A percentile compares a stretch with the other conserved stretches of the same genome.
These are phyloP conservation scores for Coniochaeta sp. DNA, from an alignment of 2,329 filamentous ascomycete genomes.

Conservation along the genomic window DNA sequence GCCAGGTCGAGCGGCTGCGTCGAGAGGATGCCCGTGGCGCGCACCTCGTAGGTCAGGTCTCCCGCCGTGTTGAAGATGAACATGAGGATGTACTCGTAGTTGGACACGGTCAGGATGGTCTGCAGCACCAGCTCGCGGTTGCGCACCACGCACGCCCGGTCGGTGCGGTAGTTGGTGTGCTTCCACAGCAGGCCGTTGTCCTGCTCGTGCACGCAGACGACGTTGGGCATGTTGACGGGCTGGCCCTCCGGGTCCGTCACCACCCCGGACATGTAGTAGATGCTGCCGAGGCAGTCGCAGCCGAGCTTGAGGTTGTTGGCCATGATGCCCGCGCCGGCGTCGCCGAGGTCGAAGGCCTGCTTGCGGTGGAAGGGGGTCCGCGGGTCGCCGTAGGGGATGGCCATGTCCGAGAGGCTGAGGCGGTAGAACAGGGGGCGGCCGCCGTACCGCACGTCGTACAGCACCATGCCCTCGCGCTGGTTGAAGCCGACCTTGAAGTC, in stretches of 20 bases:
- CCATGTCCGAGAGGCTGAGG: constrained; percentile 53
- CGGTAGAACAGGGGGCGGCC: constrained; percentile 53
- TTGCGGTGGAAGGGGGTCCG: constrained; percentile 57
- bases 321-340: constrained; percentile 55
- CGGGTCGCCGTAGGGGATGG: constrained; percentile 57
- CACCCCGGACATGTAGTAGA: constrained; percentile 48
- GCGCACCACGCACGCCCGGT: constrained; percentile 53
- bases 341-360: constrained; percentile 61
- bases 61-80: constrained; percentile 59
- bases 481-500: constrained; percentile 60
- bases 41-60: constrained; percentile 52
- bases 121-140: constrained; percentile 58
- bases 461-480: constrained; percentile 52
- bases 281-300: constrained; percentile 62
- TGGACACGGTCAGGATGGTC: constrained; percentile 60
- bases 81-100: constrained; percentile 64
- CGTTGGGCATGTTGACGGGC: constrained; percentile 47
- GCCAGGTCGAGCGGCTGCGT: constrained; percentile 46
- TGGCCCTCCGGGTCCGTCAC: constrained; percentile 46
- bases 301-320: constrained; percentile 61
- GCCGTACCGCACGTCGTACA: constrained; percentile 57
- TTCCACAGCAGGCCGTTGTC: constrained; percentile 65
- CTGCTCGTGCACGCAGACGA: constrained; percentile 62
- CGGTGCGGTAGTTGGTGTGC: constrained; percentile 61
- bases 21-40: constrained; percentile 60